These are phyloP conservation scores for Coelomomyces lativittatus DNA, from an alignment of 371 early-diverging fungal species.

Conservation along the genomic window DNA sequence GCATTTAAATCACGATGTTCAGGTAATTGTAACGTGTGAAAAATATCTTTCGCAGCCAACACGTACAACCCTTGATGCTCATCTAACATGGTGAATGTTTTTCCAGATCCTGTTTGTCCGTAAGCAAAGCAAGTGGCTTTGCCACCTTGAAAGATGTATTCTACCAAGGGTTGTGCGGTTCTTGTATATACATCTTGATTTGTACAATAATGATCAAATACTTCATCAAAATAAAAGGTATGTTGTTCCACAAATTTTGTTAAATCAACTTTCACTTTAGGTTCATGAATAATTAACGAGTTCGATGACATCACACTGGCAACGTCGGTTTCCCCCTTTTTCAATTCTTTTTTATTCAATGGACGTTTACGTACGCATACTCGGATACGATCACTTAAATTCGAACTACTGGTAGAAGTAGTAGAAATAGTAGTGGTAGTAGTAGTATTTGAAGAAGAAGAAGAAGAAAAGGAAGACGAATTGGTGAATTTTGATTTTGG, in stretches of 20 bases:
- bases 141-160: slow-evolving; percentile 81
- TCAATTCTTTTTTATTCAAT: slow-evolving; percentile 59
- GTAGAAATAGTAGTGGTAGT: no score
- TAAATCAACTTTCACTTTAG: slow-evolving; percentile 81
- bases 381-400: slow-evolving; percentile 60
- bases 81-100: slow-evolving; percentile 96
- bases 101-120: slow-evolving; percentile 92
- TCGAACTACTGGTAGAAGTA: no score
- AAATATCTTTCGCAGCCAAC: slow-evolving; percentile 75
- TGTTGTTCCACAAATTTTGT: slow-evolving; percentile 86
- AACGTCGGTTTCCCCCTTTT: slow-evolving; percentile 60
- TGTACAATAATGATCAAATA: slow-evolving; percentile 59
- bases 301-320: slow-evolving; percentile 36
- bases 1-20: slow-evolving; percentile 53
- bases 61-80: slow-evolving; percentile 66
- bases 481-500: no score
- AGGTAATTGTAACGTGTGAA: slow-evolving; percentile 20
- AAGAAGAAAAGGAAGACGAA: no score
- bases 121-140: slow-evolving; percentile 96
- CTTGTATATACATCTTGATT: slow-evolving; percentile 75
- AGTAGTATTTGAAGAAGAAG: no score
- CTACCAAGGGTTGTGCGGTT: slow-evolving; percentile 79
- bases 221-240: slow-evolving; percentile 87
- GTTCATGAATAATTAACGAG: slow-evolving; percentile 65
- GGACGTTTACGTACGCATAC: slow-evolving; percentile 95